A percentile compares a stretch with the other conserved stretches of the same genome.
phyloP scores from a whole-genome alignment of 2,329 filamentous ascomycete genomes.

The Diaporthe vexans region DNA sequence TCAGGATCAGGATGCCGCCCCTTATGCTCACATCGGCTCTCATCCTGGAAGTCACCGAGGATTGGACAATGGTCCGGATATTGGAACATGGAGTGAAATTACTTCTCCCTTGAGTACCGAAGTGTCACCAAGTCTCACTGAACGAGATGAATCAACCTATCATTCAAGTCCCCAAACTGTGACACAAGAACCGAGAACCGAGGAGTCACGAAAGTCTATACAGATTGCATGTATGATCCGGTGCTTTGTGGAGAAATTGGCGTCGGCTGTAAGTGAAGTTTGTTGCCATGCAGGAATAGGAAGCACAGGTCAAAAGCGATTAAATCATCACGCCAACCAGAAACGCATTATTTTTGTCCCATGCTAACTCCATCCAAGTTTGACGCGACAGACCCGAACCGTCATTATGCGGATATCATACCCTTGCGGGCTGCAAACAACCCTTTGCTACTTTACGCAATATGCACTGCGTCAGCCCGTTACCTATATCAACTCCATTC shows the following conservation, averaged over 20 bases:
- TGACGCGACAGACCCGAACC: background rate
- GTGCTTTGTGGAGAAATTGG: background rate
- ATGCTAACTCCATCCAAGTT: background rate
- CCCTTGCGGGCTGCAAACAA: background rate
- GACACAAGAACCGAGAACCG: background rate
- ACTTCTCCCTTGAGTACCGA: background rate
- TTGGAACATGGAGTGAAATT: background rate
- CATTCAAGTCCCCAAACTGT: background rate
- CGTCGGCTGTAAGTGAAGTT: background rate
- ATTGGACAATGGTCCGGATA: background rate
- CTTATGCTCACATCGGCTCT: background rate
- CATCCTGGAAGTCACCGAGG: background rate
- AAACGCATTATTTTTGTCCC: background rate
- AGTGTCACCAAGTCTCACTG: background rate
- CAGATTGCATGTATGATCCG: background rate
- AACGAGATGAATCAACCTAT: background rate
- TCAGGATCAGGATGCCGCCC: background rate
- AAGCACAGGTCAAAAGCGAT: background rate
- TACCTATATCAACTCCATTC: background rate
- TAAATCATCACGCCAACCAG: background rate
- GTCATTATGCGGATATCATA: background rate
- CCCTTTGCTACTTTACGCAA: background rate
- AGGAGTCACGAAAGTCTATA: background rate
- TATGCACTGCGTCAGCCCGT: background rate
- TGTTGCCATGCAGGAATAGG: background rate